Percentiles rank a stretch among this genome's conserved stretches.
Evolutionary conservation across 2,329 filamentous ascomycete genomes (phyloP).

Genomic region (Albifimbria verrucaria): DNA sequence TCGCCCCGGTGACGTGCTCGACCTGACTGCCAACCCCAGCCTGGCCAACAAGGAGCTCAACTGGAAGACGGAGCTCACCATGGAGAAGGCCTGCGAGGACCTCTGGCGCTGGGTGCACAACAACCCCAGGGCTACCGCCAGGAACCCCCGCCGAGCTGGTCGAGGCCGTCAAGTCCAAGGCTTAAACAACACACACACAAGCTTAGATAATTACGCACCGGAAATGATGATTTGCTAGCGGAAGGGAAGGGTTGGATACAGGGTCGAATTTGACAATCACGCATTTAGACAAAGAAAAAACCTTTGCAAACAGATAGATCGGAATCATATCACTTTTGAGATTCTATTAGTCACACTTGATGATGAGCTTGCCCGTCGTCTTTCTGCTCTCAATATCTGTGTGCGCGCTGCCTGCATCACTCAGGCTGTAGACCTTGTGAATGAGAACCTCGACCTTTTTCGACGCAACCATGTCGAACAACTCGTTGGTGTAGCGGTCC

Average conservation of each 20-base stretch:
- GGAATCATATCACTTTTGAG: no score
- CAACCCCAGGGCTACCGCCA: conserved; percentile 93
- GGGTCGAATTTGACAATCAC: neutral
- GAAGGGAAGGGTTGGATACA: neutral
- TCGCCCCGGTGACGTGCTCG: conserved; percentile 84
- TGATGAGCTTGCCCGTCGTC: conserved; percentile 78
- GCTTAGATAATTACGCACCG: neutral
- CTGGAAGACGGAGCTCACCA: conserved; percentile 87
- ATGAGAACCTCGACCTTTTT: conserved; percentile 70
- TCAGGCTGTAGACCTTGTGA: conserved; percentile 73
- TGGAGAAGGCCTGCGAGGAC: conserved; percentile 91
- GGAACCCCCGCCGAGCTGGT: conserved; percentile 80
- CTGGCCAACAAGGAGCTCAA: conserved; percentile 84
- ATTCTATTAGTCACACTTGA: conserved; percentile 54
- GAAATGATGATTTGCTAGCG: neutral
- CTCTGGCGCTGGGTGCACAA: conserved; percentile 97
- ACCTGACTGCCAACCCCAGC: conserved; percentile 88
- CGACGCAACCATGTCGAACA: conserved; percentile 68
- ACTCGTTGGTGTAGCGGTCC: conserved; percentile 64
- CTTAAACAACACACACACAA: conserved; percentile 16
- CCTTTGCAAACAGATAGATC: neutral
- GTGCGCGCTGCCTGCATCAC: conserved; percentile 70
- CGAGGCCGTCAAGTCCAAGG: conserved; percentile 52
- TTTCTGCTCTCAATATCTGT: conserved; percentile 75
- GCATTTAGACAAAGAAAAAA: neutral